These are phyloP conservation scores for Pythium scleroteichum DNA, from an alignment of 352 stramenopile species.

Conservation along the genomic window DNA sequence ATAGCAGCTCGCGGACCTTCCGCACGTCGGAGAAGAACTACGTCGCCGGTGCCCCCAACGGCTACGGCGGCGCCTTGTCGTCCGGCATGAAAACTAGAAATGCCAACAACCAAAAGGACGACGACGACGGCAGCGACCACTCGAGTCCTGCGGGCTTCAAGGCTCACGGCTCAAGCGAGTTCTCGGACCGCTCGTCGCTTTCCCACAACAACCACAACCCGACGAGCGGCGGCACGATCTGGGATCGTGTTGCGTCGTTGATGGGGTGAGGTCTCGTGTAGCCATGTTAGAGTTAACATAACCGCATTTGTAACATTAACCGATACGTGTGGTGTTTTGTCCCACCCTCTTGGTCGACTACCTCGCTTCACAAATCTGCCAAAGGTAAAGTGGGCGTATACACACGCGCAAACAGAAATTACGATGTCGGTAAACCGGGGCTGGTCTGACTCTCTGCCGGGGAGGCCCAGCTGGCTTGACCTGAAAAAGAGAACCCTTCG, in stretches of 20 bases:
- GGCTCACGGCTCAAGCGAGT: constrained; percentile 28
- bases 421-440: constrained; percentile 8
- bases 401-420: no score
- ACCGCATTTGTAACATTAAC: constrained; percentile 14
- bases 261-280: constrained; percentile 13
- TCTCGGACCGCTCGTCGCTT: constrained; percentile 30
- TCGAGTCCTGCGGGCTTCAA: constrained; percentile 28
- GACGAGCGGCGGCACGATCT: constrained; percentile 19
- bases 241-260: constrained; percentile 27
- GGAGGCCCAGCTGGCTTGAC: background rate
- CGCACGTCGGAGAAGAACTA: constrained; percentile 26
- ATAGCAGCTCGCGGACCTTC: constrained; percentile 18
- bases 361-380: background rate
- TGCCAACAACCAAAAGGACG: constrained; percentile 24
- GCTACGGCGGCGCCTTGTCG: background rate
- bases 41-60: constrained; percentile 1
- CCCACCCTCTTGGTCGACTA: background rate
- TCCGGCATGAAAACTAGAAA: constrained; percentile 7
- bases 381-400: no score
- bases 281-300: constrained; percentile 1
- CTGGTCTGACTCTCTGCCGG: constrained; percentile 9
- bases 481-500: constrained; percentile 2
- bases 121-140: constrained; percentile 18
- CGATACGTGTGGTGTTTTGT: background rate
- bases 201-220: constrained; percentile 25